These are phyloP conservation scores for Aphanomyces astaci DNA, from an alignment of 352 stramenopile genomes.

Conservation along the genomic window DNA sequence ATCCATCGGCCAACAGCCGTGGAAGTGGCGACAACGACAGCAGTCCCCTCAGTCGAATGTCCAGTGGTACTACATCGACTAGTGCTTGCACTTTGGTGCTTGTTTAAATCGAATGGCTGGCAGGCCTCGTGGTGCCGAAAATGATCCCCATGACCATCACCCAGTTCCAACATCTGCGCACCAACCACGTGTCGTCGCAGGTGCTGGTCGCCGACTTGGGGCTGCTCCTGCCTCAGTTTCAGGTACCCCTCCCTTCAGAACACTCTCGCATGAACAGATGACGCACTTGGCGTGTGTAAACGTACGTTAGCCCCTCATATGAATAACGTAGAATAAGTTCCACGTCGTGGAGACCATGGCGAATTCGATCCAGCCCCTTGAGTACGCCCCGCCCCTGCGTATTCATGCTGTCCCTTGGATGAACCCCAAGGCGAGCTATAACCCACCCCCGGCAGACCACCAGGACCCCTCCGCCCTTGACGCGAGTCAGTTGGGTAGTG, in stretches of 20 bases:
- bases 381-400: constrained; percentile 44
- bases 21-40: not conserved
- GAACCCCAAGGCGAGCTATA: not conserved
- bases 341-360: not conserved
- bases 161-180: not conserved
- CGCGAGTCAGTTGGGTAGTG: no score
- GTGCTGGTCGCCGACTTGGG: constrained; percentile 12
- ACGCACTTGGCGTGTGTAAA: no score
- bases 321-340: not conserved
- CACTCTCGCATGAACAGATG: not conserved
- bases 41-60: not conserved
- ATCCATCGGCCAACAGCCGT: no score
- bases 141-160: constrained; percentile 4
- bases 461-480: no score
- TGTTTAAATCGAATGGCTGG: not conserved
- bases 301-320: no score
- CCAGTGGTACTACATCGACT: not conserved
- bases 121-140: not conserved
- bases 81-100: not conserved
- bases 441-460: not conserved
- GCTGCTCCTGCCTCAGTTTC: constrained; percentile 11
- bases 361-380: not conserved
- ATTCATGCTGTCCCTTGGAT: constrained; percentile 37
- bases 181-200: constrained; percentile 4
- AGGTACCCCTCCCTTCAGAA: not conserved